A percentile compares a stretch with the other conserved stretches of the same genome.
Evolutionary conservation across 441 rosid genomes (phyloP).

Genomic region (Aleurites moluccanus): DNA sequence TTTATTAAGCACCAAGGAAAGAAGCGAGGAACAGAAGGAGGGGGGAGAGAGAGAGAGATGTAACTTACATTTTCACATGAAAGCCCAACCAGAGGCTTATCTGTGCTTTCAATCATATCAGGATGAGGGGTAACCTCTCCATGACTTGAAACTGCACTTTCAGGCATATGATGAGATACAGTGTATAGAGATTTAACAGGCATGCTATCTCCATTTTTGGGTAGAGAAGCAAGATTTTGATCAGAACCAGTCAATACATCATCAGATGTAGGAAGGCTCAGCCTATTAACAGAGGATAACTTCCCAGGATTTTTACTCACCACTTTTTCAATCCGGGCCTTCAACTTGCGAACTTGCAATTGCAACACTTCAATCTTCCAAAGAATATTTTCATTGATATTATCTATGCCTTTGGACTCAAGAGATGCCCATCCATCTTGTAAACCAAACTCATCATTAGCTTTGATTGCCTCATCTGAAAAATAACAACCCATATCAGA

Average conservation of each 20-base stretch:
- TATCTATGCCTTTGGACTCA: conserved; percentile 48
- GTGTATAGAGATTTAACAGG: conserved; percentile 29
- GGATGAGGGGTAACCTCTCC: conserved; percentile 38
- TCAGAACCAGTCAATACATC: conserved; percentile 44
- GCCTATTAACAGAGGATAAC: conserved; percentile 47
- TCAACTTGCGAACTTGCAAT: conserved; percentile 47
- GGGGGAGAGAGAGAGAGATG: conserved; percentile 1
- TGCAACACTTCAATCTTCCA: conserved; percentile 60
- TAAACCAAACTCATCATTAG: conserved; percentile 37
- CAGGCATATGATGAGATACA: conserved; percentile 37
- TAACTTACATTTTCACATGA: conserved; percentile 40
- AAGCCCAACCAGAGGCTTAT: conserved; percentile 31
- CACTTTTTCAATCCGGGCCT: conserved; percentile 58
- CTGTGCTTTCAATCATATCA: conserved; percentile 35
- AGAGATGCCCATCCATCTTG: conserved; percentile 41
- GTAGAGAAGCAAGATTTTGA: conserved; percentile 35
- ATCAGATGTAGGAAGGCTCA: conserved; percentile 43
- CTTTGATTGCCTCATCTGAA: conserved; percentile 41
- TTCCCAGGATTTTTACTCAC: conserved; percentile 57
- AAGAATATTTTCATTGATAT: conserved; percentile 52
- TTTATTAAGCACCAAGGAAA: neutral
- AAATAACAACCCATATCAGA: conserved; percentile 11
- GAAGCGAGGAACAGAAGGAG: neutral
- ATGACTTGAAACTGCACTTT: conserved; percentile 38
- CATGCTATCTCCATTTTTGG: conserved; percentile 35